A percentile compares a stretch with the other conserved stretches of the same genome.
Evolutionary conservation across 2,329 filamentous ascomycete genomes (phyloP).

Genomic region (Apiospora koreana): DNA sequence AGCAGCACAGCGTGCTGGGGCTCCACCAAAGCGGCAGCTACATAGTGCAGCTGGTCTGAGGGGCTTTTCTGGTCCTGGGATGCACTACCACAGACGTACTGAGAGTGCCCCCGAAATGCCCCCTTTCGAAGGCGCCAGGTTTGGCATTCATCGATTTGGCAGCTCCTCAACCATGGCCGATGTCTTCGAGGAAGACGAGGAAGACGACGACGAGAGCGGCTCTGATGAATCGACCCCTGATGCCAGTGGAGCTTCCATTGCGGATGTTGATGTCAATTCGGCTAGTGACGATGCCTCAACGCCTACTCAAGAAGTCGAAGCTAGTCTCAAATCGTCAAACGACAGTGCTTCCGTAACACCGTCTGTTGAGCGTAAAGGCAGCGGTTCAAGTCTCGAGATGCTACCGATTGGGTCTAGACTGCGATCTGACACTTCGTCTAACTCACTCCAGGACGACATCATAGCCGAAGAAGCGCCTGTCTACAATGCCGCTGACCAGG

Average conservation of each 20-base stretch:
- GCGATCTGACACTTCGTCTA: constrained; percentile 50
- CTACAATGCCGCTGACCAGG: constrained; percentile 40
- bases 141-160: constrained; percentile 62
- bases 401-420: constrained; percentile 39
- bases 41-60: constrained; percentile 76
- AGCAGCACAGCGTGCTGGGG: constrained; percentile 61
- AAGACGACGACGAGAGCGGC: constrained; percentile 49
- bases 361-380: constrained; percentile 45
- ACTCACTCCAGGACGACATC: constrained; percentile 53
- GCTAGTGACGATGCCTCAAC: constrained; percentile 29
- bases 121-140: constrained; percentile 65
- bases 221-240: constrained; percentile 30
- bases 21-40: constrained; percentile 64
- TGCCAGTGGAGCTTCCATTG: constrained; percentile 22
- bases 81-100: constrained; percentile 76
- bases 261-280: constrained; percentile 24
- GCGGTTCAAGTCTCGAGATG: constrained; percentile 45
- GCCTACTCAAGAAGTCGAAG: constrained; percentile 32
- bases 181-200: constrained; percentile 84
- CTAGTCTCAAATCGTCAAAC: constrained; percentile 17
- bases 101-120: constrained; percentile 80
- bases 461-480: constrained; percentile 48
- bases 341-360: constrained; percentile 16
- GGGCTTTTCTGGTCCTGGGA: constrained; percentile 67
- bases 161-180: constrained; percentile 79